A percentile compares a stretch with the other conserved stretches of the same genome.
Conservation (phyloP, 129 eudicot species). For the Oenanthe sinensis region DNA sequence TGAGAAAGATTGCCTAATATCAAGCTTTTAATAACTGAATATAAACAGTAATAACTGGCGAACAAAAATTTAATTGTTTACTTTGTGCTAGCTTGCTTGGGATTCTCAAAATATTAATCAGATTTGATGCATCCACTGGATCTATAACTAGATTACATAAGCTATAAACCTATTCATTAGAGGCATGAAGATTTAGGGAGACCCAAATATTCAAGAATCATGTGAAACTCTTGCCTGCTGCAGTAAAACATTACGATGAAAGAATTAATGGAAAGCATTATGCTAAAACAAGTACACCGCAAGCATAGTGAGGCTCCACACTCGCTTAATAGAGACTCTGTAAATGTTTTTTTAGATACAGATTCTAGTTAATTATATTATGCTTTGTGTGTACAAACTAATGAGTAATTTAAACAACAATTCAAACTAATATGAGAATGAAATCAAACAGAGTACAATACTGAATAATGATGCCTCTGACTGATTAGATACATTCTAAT, state of each 20-base stretch:
- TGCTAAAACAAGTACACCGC: not conserved
- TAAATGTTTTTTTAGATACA: not conserved
- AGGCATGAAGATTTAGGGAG: not conserved
- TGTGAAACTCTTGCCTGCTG: not conserved
- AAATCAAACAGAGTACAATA: not conserved
- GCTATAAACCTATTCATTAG: not conserved
- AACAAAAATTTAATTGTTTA: not conserved
- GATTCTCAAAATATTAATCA: not conserved
- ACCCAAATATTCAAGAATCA: not conserved
- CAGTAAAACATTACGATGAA: not conserved
- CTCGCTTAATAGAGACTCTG: not conserved
- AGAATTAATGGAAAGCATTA: not conserved
- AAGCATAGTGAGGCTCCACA: not conserved
- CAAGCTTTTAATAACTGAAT: not conserved
- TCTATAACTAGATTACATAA: not conserved
- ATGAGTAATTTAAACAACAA: not conserved
- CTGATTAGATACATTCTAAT: not conserved
- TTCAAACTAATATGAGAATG: not conserved
- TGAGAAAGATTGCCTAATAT: not conserved
- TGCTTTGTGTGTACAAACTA: not conserved
- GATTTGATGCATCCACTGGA: not conserved
- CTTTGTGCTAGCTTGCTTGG: not conserved
- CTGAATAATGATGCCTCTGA: not conserved
- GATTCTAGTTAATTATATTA: not conserved
- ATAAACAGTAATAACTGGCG: not conserved